phyloP scores from a whole-genome alignment of 2,329 filamentous ascomycete genomes.

The Pleoardoris graminearum region DNA sequence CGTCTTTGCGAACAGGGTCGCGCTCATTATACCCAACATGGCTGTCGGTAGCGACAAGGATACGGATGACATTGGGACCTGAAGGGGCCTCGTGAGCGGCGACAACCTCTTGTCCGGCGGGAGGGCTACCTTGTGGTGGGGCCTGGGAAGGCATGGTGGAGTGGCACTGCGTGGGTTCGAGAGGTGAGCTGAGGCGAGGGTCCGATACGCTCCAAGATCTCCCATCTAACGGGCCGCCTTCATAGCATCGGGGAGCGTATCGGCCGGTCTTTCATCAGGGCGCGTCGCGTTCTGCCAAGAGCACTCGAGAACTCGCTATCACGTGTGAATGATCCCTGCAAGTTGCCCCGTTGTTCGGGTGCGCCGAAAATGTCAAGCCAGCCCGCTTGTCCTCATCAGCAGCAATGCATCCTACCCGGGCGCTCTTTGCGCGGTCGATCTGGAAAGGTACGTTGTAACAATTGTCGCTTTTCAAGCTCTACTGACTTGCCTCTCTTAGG shows the following conservation, averaged over 20 bases:
- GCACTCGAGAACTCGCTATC: constrained; percentile 14
- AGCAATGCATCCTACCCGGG: constrained; percentile 70
- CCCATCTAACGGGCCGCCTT: not conserved
- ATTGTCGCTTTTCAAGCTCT: not conserved
- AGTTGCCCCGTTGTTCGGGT: not conserved
- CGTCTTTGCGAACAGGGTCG: constrained; percentile 90
- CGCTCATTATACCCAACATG: constrained; percentile 97
- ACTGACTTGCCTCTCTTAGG: constrained; percentile 51
- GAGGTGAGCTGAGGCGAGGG: not conserved
- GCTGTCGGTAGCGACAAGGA: constrained; percentile 92
- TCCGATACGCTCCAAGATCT: too few species aligned
- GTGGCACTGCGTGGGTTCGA: not conserved
- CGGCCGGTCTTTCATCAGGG: not conserved
- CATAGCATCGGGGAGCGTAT: not conserved
- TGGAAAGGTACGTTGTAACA: constrained; percentile 73
- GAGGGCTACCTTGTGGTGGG: constrained; percentile 30
- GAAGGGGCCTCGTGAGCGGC: constrained; percentile 13
- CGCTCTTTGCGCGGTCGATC: constrained; percentile 69
- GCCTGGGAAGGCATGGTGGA: constrained; percentile 31
- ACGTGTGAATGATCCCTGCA: constrained; percentile 14
- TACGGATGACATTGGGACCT: constrained; percentile 84
- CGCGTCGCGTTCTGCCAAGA: constrained; percentile 8
- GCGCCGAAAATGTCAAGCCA: constrained; percentile 17
- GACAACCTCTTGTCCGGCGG: not conserved
- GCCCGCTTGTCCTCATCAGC: constrained; percentile 29